A percentile compares a stretch with the other conserved stretches of the same genome.
Conservation (phyloP, 164 flowering plant species). For the Litsea cubeba region DNA sequence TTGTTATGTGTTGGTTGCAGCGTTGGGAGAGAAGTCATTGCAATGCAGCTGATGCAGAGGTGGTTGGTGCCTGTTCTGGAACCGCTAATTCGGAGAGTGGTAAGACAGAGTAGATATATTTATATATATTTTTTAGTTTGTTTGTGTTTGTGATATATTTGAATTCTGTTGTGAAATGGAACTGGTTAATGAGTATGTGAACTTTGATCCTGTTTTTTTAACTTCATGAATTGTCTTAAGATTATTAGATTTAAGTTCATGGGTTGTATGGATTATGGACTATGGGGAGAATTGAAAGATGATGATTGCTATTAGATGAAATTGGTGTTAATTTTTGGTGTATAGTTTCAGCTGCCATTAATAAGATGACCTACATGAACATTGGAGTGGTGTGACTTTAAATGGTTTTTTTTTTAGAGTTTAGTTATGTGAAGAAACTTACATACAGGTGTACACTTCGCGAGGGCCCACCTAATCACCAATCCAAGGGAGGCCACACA, state of each 20-base stretch:
- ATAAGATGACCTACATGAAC: no score
- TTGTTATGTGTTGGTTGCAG: conserved; percentile 20
- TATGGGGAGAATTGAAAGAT: neutral
- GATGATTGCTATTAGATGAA: neutral
- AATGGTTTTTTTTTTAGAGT: no score
- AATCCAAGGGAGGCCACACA: no score
- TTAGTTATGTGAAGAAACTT: neutral
- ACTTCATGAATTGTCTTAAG: neutral
- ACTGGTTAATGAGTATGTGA: neutral
- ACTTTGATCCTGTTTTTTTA: neutral
- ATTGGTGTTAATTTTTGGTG: no score
- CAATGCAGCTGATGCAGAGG: conserved; percentile 21
- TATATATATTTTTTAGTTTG: neutral
- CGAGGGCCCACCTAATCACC: no score
- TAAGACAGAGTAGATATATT: conserved; percentile 12
- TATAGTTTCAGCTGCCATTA: no score
- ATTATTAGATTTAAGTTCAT: no score
- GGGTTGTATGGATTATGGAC: neutral
- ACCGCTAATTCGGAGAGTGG: conserved; percentile 40
- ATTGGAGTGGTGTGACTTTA: neutral
- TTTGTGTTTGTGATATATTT: neutral
- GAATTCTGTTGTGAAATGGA: neutral
- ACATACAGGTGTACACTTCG: no score
- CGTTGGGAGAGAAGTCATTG: conserved; percentile 19
- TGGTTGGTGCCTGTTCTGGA: conserved; percentile 23